Conservation (phyloP, 2,329 filamentous ascomycete species). For the Fusarium xyrophilum region DNA sequence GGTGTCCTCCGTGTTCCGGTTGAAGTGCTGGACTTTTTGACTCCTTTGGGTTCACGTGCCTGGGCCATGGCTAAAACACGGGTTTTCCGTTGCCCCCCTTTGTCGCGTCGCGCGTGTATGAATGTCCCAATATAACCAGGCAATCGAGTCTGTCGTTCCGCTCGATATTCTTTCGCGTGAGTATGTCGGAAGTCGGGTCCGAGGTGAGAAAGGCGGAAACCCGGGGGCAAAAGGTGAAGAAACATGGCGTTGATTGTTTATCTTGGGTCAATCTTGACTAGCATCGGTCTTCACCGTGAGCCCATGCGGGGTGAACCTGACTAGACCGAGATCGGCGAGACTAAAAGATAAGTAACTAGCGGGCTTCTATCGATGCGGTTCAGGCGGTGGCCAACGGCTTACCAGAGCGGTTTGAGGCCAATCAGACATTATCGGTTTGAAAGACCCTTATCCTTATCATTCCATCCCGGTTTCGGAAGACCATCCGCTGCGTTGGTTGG, state of each 20-base stretch:
- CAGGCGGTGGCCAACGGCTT: neutral
- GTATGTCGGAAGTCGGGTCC: neutral
- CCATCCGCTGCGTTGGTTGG: neutral
- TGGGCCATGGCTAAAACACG: slow-evolving; percentile 2
- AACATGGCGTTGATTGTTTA: neutral
- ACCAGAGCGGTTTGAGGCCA: neutral
- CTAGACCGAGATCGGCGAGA: slow-evolving; percentile 1
- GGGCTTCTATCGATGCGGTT: neutral
- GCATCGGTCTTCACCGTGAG: neutral
- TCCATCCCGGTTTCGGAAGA: neutral
- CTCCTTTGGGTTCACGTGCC: slow-evolving; percentile 1
- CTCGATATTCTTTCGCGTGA: too few relatives aligned
- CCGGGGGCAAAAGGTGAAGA: neutral
- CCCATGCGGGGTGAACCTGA: slow-evolving; percentile 13
- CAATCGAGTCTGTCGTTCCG: too few relatives aligned
- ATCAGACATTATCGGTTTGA: neutral
- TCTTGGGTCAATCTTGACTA: neutral
- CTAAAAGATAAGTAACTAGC: neutral
- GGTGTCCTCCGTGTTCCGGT: slow-evolving; percentile 8
- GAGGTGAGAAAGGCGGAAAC: neutral
- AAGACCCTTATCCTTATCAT: neutral
- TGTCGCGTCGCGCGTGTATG: neutral
- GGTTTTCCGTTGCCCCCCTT: neutral
- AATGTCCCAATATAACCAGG: neutral
- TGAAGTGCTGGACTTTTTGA: slow-evolving; percentile 2